phyloP scores from a whole-genome alignment of 305 asterid species.

The Fraxinus floribunda region DNA sequence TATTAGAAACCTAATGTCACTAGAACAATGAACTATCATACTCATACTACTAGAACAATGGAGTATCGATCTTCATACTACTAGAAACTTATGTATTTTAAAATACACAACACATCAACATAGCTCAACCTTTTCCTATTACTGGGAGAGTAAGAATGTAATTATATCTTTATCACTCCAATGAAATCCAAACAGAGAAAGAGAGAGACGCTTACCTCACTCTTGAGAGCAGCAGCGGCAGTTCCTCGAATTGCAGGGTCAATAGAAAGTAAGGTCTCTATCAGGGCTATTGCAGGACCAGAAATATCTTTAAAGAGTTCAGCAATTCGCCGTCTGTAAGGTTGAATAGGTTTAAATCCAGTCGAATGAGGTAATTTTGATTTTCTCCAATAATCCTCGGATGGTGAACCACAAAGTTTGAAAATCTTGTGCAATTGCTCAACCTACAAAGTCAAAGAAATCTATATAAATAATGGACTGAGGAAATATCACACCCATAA shows the following conservation, averaged over 20 bases:
- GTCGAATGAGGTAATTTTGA: conserved; percentile 70
- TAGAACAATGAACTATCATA: background rate
- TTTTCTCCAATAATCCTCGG: conserved; percentile 84
- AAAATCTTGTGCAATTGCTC: conserved; percentile 96
- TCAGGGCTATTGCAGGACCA: conserved; percentile 51
- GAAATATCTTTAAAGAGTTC: conserved; percentile 78
- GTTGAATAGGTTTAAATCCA: conserved; percentile 67
- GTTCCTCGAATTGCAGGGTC: conserved; percentile 79
- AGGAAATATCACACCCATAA: conserved; percentile 6
- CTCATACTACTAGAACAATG: background rate
- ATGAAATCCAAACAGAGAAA: background rate
- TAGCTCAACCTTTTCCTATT: background rate
- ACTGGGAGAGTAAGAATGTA: background rate
- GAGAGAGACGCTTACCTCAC: conserved; percentile 48
- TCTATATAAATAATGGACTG: background rate
- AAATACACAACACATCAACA: conserved; percentile 9
- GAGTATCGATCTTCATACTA: background rate
- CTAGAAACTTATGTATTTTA: background rate
- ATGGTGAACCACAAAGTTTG: conserved; percentile 96
- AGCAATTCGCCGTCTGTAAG: conserved; percentile 66
- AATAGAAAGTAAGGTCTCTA: conserved; percentile 77
- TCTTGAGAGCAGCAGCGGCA: conserved; percentile 66
- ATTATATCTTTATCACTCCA: background rate
- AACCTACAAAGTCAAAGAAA: conserved; percentile 48
- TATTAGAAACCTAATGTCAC: background rate